Evolutionary conservation across 495 filamentous ascomycete genomes (phyloP), one percentile per base, ranked within the genome.

Genomic region (Neurospora pannonica): DNA sequence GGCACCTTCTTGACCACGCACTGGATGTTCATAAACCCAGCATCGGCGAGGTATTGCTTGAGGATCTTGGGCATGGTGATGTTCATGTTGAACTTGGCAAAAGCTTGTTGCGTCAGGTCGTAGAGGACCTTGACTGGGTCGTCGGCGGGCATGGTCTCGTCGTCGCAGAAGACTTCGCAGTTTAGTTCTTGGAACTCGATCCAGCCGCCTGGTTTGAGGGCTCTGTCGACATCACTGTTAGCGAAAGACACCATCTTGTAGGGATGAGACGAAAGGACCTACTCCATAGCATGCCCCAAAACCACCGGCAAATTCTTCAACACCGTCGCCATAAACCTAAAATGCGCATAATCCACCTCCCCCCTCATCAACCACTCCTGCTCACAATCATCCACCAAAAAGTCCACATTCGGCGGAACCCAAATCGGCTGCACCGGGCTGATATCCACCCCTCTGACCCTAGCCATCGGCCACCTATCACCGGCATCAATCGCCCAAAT

Each of bases 11-110:
- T 83, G 17, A 85, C 73, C 31, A 81, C 80, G 72, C 87, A 84
- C 24, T 87, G 79, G 17, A 92, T 84, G 75, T 91, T 87, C 8
- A 85, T 83, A 73, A 91, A 93, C 0, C 91, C 90, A 0, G 87
- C 82, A 36, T 88, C 86, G 77, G 28, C 82, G 81, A 77, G 85
- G 80, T 9, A 83, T 81, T 70, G 87, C 80, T 24, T 84, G 79
- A 74, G 87, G 81, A 48, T 83, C 74, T 70, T 86, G 83, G 72
- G 88, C 34, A 86, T 78, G n/a, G 84, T 82, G 4, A 89, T 73
- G 70, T 87, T 82, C 40, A 86, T 83, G 79, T 81, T 79, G 37
- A 82, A 79, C 38, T 73, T 73, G 37, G 71, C 38, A 34, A 83
- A 76, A n/a, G 79, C 82, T 17, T 81, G 73, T 73, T 76, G 79